Evolutionary conservation across 164 flowering plant genomes (phyloP).

Genomic region (Nymphaea colorata): DNA sequence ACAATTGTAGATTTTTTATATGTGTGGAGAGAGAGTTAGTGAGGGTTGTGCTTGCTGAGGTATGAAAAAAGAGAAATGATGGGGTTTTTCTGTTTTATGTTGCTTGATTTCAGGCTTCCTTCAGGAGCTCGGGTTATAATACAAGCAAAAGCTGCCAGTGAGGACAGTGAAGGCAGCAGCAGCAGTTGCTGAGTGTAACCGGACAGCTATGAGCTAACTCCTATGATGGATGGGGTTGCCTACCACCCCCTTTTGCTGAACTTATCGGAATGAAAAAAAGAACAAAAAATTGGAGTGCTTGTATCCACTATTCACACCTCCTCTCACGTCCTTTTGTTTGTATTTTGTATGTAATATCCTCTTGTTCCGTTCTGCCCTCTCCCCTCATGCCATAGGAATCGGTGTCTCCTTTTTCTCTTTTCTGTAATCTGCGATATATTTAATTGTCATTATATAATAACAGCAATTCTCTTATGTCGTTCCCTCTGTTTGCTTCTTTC

Average conservation of each 20-base stretch:
- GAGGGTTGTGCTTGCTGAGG: neutral
- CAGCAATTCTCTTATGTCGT: neutral
- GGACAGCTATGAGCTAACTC: neutral
- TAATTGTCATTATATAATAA: no score
- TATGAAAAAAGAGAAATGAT: neutral
- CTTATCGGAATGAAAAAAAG: neutral
- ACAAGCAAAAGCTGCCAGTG: conserved; percentile 41
- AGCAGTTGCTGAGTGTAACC: neutral
- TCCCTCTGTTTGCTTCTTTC: neutral
- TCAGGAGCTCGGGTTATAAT: conserved; percentile 99
- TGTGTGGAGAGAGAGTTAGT: no score
- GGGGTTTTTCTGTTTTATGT: neutral
- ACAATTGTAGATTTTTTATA: no score
- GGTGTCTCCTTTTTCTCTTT: neutral
- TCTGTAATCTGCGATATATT: neutral
- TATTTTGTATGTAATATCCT: neutral
- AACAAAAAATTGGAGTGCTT: no score
- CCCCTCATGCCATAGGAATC: neutral
- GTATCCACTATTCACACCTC: no score
- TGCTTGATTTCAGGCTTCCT: conserved; percentile 62
- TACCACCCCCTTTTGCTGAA: neutral
- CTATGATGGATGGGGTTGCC: neutral
- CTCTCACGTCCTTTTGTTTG: neutral
- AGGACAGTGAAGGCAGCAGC: conserved; percentile 11
- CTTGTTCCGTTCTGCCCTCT: neutral